Percentiles rank a stretch among this genome's conserved stretches.
Conservation (phyloP, 2,329 filamentous ascomycete genomes). For the Aureobasidium zeae region DNA sequence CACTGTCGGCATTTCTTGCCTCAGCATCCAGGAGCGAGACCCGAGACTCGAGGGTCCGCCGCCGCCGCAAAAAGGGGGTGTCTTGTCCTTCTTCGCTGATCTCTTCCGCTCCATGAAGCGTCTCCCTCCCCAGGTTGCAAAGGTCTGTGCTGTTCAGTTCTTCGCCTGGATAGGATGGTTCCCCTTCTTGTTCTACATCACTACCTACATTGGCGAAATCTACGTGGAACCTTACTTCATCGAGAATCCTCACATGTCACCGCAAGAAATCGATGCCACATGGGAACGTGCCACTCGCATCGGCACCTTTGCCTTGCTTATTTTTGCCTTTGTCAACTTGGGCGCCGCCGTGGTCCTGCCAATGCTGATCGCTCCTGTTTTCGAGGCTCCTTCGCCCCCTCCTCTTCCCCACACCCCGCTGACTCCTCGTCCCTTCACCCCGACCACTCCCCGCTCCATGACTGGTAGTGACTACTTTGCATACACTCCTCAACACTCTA, state of each 20-base stretch:
- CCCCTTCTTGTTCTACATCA: constrained; percentile 79
- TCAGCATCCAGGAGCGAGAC: constrained; percentile 66
- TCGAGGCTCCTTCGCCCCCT: constrained; percentile 40
- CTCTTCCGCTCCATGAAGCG: constrained; percentile 67
- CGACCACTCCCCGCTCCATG: constrained; percentile 26
- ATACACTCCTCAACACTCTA: constrained; percentile 17
- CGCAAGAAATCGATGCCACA: constrained; percentile 63
- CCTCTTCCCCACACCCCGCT: constrained; percentile 30
- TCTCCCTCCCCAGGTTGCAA: constrained; percentile 71
- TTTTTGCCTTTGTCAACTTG: constrained; percentile 81
- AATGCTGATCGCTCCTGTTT: constrained; percentile 75
- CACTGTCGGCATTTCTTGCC: constrained; percentile 63
- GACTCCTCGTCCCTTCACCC: constrained; percentile 26
- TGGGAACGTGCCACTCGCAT: constrained; percentile 81
- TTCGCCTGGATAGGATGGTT: constrained; percentile 95
- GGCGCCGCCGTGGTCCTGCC: constrained; percentile 73
- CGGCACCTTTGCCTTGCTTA: constrained; percentile 78
- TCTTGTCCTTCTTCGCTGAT: constrained; percentile 69
- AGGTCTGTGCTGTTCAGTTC: constrained; percentile 56
- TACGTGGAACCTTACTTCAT: constrained; percentile 77
- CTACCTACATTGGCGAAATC: constrained; percentile 86
- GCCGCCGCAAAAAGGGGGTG: constrained; percentile 50
- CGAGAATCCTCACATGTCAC: constrained; percentile 66
- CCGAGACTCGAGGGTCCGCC: constrained; percentile 62
- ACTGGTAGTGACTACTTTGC: constrained; percentile 23